phyloP scores from a whole-genome alignment of 2,329 filamentous ascomycete species.

The Diplodia scrobiculata region DNA sequence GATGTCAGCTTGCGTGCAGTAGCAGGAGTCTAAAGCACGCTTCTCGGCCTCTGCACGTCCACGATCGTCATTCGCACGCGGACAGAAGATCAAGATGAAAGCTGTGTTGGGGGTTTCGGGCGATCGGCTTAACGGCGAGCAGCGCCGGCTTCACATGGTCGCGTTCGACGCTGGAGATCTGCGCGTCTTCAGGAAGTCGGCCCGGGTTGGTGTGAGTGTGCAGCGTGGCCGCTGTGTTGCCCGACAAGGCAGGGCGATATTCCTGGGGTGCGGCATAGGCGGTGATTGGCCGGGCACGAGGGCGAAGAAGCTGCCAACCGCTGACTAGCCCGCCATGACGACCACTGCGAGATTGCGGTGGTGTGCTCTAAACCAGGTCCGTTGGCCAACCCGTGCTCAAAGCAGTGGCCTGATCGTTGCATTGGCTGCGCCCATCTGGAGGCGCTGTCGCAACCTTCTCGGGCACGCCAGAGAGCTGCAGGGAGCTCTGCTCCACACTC shows the following conservation, averaged over 20 bases:
- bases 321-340: conserved; percentile 14
- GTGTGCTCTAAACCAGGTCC: conserved; percentile 21
- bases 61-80: neutral
- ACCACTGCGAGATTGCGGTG: conserved; percentile 18
- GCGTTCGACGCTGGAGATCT: conserved; percentile 16
- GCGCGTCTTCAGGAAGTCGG: conserved; percentile 24
- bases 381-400: conserved; percentile 7
- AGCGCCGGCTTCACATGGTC: conserved; percentile 14
- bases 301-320: neutral
- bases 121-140: conserved; percentile 18
- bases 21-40: conserved; percentile 10
- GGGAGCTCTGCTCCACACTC: conserved; percentile 4
- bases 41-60: conserved; percentile 9
- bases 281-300: neutral
- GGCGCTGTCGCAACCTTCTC: conserved; percentile 4
- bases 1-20: conserved; percentile 24
- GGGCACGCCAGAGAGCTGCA: neutral
- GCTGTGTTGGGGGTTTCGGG: conserved; percentile 16
- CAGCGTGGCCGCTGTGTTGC: conserved; percentile 8
- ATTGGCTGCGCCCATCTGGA: conserved; percentile 1
- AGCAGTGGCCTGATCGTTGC: conserved; percentile 23
- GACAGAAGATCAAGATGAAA: conserved; percentile 6
- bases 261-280: neutral
- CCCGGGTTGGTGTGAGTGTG: conserved; percentile 8
- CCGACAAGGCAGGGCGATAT: conserved; percentile 26